These are phyloP conservation scores for Dissoconium aciculare DNA, from an alignment of 2,329 filamentous ascomycete genomes.

Conservation along the genomic window DNA sequence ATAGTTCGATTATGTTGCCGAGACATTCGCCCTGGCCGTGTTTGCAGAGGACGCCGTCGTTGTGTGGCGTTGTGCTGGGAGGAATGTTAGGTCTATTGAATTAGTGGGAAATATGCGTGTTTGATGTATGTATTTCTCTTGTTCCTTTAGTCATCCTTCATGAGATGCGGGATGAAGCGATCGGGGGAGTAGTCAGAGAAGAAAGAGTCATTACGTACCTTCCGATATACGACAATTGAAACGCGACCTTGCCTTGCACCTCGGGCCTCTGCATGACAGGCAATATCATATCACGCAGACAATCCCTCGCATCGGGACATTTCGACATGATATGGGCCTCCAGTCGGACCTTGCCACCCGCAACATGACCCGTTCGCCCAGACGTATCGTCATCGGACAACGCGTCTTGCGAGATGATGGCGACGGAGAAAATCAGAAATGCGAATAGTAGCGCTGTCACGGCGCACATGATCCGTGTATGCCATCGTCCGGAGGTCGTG, in stretches of 20 bases:
- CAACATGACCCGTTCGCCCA: slow-evolving; percentile 12
- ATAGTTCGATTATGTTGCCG: slow-evolving; percentile 88
- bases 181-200: not conserved
- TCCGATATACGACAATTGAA: slow-evolving; percentile 81
- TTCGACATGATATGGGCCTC: slow-evolving; percentile 93
- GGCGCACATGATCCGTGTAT: slow-evolving; percentile 20
- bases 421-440: slow-evolving; percentile 16
- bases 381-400: slow-evolving; percentile 13
- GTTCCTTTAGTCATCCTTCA: no score
- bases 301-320: slow-evolving; percentile 81
- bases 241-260: slow-evolving; percentile 72
- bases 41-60: slow-evolving; percentile 74
- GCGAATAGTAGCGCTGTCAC: slow-evolving; percentile 17
- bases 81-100: not conserved
- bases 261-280: slow-evolving; percentile 72
- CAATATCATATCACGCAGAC: slow-evolving; percentile 63
- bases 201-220: slow-evolving; percentile 36
- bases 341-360: slow-evolving; percentile 46
- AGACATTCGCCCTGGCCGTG: slow-evolving; percentile 85
- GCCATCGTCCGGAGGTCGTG: slow-evolving; percentile 19
- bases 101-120: slow-evolving; percentile 4
- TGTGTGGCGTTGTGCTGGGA: slow-evolving; percentile 46
- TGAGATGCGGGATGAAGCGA: no score
- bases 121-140: not conserved
- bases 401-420: slow-evolving; percentile 14